These are phyloP conservation scores for Boletus subparvulus DNA, from an alignment of 768 basidiomycete genomes.

Conservation along the genomic window DNA sequence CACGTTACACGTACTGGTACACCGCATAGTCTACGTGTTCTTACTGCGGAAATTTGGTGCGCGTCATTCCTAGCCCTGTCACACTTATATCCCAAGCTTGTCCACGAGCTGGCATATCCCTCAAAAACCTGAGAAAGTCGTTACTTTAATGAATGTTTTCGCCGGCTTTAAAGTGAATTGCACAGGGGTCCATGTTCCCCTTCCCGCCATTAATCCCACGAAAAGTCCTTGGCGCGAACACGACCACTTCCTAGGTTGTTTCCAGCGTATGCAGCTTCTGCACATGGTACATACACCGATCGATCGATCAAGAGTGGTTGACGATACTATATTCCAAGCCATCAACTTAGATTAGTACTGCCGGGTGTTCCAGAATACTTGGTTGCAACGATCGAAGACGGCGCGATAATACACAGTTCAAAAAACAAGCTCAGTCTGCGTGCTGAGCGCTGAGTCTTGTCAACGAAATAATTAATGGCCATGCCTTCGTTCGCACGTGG, in stretches of 20 bases:
- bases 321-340: not conserved
- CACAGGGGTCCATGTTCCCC: not conserved
- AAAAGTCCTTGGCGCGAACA: not conserved
- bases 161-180: not conserved
- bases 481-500: conserved; percentile 10
- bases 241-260: not conserved
- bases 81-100: not conserved
- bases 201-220: not conserved
- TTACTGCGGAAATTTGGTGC: conserved; percentile 5
- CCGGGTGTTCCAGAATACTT: not conserved
- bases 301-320: not conserved
- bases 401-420: not conserved
- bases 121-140: not conserved
- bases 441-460: not conserved
- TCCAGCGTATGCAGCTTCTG: not conserved
- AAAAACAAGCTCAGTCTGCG: not conserved
- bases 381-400: not conserved
- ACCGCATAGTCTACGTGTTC: conserved; percentile 18
- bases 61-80: not conserved
- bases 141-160: not conserved
- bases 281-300: not conserved
- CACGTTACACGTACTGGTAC: conserved; percentile 11
- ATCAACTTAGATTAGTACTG: not conserved
- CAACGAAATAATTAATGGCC: not conserved
- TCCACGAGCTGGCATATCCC: not conserved